phyloP scores from a whole-genome alignment of 495 filamentous ascomycete genomes.

The Delitschia confertaspora region DNA sequence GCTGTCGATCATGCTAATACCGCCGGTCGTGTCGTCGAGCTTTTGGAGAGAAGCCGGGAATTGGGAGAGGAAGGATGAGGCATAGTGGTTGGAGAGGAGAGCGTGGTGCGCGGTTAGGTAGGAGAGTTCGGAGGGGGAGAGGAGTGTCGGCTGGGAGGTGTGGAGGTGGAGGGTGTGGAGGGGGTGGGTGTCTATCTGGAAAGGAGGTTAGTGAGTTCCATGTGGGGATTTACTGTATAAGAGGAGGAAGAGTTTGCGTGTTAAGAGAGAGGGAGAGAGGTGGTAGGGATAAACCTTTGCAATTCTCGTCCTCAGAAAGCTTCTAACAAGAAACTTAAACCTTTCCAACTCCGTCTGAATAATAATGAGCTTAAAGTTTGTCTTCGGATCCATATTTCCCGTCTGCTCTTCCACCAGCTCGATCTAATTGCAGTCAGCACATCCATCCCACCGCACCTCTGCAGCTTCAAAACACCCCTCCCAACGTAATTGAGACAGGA shows the following conservation, averaged over 20 bases:
- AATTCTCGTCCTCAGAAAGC: slow-evolving; percentile 74
- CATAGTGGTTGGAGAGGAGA: slow-evolving; percentile 72
- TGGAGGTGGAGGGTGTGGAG: slow-evolving; percentile 46
- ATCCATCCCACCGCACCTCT: slow-evolving; percentile 26
- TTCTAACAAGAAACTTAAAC: slow-evolving; percentile 81
- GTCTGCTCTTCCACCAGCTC: slow-evolving; percentile 40
- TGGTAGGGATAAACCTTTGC: slow-evolving; percentile 50
- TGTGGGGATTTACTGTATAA: background rate
- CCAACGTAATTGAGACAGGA: too few species aligned
- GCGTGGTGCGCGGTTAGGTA: slow-evolving; percentile 78
- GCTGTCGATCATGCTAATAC: slow-evolving; percentile 81
- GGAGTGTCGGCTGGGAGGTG: slow-evolving; percentile 32
- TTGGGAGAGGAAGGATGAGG: slow-evolving; percentile 64
- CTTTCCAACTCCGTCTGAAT: slow-evolving; percentile 94
- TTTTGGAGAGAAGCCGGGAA: slow-evolving; percentile 70
- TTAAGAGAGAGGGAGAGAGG: slow-evolving; percentile 16
- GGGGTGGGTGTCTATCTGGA: slow-evolving; percentile 59
- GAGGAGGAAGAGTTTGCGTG: slow-evolving; percentile 34
- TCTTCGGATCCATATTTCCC: slow-evolving; percentile 70
- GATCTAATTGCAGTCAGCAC: slow-evolving; percentile 40
- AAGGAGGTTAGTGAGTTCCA: slow-evolving; percentile 28
- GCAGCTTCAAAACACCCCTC: slow-evolving; percentile 59
- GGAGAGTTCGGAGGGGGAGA: slow-evolving; percentile 63
- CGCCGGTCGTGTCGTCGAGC: slow-evolving; percentile 82
- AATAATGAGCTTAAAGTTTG: slow-evolving; percentile 86